phyloP scores from a whole-genome alignment of 2,329 filamentous ascomycete genomes.

The Passalora sequoiae region DNA sequence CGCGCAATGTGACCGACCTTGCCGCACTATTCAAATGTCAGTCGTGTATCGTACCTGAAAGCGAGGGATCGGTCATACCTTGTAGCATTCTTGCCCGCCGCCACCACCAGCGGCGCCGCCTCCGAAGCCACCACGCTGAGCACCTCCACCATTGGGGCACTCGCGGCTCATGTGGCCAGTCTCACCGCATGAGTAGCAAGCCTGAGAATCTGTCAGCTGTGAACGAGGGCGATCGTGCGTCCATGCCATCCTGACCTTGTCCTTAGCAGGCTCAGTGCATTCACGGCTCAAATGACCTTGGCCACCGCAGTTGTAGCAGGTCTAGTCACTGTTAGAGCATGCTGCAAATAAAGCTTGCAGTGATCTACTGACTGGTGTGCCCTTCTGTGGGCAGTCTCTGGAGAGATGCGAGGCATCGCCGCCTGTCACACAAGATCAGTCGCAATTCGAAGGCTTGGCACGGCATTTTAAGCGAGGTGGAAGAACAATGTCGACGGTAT shows the following conservation, averaged over 20 bases:
- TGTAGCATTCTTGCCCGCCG: conserved; percentile 44
- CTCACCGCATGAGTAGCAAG: conserved; percentile 64
- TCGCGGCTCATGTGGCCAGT: conserved; percentile 89
- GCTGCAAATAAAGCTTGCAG: conserved; percentile 23
- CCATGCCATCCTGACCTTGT: conserved; percentile 56
- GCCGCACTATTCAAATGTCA: conserved; percentile 83
- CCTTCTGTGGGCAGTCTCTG: conserved; percentile 49
- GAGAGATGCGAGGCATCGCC: conserved; percentile 48
- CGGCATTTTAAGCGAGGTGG: conserved; percentile 3
- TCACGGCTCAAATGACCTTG: conserved; percentile 64
- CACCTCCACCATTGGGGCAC: conserved; percentile 52
- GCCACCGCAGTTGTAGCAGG: conserved; percentile 45
- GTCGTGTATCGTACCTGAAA: too few relatives aligned
- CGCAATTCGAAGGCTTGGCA: conserved; percentile 17
- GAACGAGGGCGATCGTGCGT: conserved; percentile 16
- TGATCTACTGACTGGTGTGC: conserved; percentile 29
- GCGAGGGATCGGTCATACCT: too few relatives aligned
- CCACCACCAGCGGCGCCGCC: conserved; percentile 38
- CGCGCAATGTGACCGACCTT: conserved; percentile 94
- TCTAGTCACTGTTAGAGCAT: conserved; percentile 33
- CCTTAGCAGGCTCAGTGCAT: conserved; percentile 83
- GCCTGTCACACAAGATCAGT: conserved; percentile 33
- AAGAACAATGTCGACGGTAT: too few relatives aligned
- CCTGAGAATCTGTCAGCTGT: conserved; percentile 30
- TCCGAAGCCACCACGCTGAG: conserved; percentile 44